phyloP scores from a whole-genome alignment of 163 green algal genomes.

The Chlorella variabilis region DNA sequence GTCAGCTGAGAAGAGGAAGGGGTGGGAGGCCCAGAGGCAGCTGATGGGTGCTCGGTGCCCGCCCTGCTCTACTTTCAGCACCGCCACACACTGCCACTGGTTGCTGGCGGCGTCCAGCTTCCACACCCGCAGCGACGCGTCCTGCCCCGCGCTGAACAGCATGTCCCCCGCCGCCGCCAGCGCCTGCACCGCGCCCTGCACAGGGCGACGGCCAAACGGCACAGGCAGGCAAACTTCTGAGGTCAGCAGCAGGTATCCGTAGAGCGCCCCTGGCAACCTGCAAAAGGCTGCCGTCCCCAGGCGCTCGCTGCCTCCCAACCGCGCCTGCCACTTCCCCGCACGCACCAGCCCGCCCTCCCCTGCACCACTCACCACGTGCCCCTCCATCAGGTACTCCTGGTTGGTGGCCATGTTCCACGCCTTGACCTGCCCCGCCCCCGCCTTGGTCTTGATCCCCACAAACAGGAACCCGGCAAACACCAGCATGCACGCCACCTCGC shows the following conservation, averaged over 20 bases:
- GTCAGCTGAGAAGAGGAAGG: slow-evolving; percentile 72
- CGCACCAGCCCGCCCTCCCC: background rate
- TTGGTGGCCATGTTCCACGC: slow-evolving; percentile 68
- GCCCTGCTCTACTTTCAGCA: slow-evolving; percentile 55
- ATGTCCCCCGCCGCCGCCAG: slow-evolving; percentile 59
- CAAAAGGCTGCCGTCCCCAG: too few species aligned
- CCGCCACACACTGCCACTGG: slow-evolving; percentile 60
- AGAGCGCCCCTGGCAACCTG: too few species aligned
- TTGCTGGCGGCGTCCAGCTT: slow-evolving; percentile 49
- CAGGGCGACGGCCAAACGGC: background rate
- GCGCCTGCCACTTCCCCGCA: background rate
- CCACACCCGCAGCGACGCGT: slow-evolving; percentile 72
- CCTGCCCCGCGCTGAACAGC: slow-evolving; percentile 73
- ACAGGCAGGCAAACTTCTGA: too few species aligned
- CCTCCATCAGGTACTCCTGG: slow-evolving; percentile 52
- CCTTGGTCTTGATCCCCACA: slow-evolving; percentile 64
- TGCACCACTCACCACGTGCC: slow-evolving; percentile 57
- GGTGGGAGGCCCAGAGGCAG: slow-evolving; percentile 47
- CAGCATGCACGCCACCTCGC: slow-evolving; percentile 73
- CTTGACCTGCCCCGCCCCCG: slow-evolving; percentile 62
- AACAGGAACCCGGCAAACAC: slow-evolving; percentile 76
- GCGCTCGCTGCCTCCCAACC: too few species aligned
- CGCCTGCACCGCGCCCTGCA: slow-evolving; percentile 59
- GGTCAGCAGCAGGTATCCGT: too few species aligned
- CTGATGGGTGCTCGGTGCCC: slow-evolving; percentile 58